Evolutionary conservation across 177 flowering plant genomes (phyloP).

Genomic region (Telopea speciosissima): DNA sequence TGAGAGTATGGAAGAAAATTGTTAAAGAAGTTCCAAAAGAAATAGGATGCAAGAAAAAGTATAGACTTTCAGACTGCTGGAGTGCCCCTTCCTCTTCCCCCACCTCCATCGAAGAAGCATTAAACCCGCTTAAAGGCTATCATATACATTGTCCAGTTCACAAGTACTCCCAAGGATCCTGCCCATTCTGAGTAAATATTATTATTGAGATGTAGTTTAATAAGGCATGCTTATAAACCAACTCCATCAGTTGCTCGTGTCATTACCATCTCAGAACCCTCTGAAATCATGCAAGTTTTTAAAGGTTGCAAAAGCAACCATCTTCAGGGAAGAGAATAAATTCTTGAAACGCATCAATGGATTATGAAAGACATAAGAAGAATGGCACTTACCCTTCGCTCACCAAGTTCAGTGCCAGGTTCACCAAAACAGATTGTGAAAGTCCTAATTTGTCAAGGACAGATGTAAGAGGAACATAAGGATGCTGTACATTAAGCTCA

Average conservation of each 20-base stretch:
- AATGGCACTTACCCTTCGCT: conserved; percentile 81
- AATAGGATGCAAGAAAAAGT: not conserved
- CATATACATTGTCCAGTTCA: not conserved
- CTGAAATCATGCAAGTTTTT: not conserved
- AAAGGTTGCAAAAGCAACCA: not conserved
- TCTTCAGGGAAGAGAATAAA: not conserved
- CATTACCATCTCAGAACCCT: not conserved
- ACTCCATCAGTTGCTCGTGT: not conserved
- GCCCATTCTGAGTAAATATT: not conserved
- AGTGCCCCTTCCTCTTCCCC: not conserved
- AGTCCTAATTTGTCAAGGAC: conserved; percentile 77
- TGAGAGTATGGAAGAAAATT: not conserved
- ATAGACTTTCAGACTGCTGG: not conserved
- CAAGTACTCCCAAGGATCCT: not conserved
- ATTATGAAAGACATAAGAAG: not conserved
- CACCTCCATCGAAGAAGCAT: not conserved
- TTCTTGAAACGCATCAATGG: not conserved
- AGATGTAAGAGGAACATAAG: conserved; percentile 76
- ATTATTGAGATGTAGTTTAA: not conserved
- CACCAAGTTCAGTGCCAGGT: conserved; percentile 71
- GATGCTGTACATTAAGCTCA: conserved; percentile 91
- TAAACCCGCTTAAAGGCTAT: not conserved
- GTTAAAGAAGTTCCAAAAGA: not conserved
- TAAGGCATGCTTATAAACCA: not conserved
- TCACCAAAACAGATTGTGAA: conserved; percentile 65